Evolutionary conservation across 345 rosid genomes (phyloP).

Genomic region (Lenwebbia sp.): DNA sequence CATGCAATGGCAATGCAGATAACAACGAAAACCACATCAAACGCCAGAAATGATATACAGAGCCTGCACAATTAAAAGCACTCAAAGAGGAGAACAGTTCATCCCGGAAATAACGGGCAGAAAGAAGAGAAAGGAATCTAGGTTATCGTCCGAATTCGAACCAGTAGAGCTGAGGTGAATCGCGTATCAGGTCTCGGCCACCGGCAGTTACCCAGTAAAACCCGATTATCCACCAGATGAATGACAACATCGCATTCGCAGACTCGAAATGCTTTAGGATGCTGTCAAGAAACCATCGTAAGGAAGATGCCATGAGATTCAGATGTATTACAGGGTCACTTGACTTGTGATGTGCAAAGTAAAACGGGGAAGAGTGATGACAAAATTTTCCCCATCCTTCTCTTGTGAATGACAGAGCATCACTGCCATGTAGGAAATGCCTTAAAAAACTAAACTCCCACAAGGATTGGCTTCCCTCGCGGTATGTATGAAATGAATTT

Average conservation of each 20-base stretch:
- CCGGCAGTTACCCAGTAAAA: conserved; percentile 72
- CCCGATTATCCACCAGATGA: conserved; percentile 86
- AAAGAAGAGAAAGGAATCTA: not conserved
- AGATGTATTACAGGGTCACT: not conserved
- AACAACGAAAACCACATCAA: conserved; percentile 71
- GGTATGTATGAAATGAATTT: no score
- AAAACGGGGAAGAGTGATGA: not conserved
- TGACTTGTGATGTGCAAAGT: not conserved
- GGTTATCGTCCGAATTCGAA: not conserved
- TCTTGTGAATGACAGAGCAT: not conserved
- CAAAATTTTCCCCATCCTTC: not conserved
- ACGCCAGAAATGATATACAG: conserved; percentile 73
- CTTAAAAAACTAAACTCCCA: not conserved
- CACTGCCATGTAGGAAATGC: not conserved
- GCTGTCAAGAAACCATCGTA: conserved; percentile 18
- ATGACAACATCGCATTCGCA: conserved; percentile 71
- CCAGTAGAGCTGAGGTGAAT: conserved; percentile 82
- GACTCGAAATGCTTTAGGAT: conserved; percentile 46
- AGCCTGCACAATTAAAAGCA: conserved; percentile 48
- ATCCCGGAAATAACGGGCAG: not conserved
- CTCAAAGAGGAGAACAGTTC: not conserved
- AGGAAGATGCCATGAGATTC: not conserved
- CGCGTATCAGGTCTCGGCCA: conserved; percentile 28
- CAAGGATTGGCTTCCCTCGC: not conserved
- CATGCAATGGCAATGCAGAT: conserved; percentile 66